phyloP scores from a whole-genome alignment of 805 yeast genomes.

The Monosporozyma unispora region DNA sequence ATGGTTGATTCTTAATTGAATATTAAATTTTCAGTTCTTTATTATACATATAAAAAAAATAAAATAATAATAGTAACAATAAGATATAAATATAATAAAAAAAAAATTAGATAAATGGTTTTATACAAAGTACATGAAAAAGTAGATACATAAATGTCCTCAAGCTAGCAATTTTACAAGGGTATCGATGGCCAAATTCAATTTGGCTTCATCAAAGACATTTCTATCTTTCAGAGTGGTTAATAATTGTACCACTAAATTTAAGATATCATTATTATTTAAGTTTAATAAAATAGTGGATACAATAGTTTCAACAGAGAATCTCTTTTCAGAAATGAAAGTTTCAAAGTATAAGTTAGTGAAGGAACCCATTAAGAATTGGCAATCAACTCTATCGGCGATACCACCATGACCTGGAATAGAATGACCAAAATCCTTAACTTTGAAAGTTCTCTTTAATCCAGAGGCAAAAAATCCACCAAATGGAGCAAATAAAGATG shows the following conservation, averaged over 20 bases:
- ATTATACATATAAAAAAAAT: neutral
- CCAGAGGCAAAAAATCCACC: constrained; percentile 98
- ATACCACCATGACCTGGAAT: constrained; percentile 99
- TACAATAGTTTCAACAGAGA: constrained; percentile 64
- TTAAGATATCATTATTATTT: constrained; percentile 53
- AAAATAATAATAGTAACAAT: neutral
- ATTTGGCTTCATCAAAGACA: constrained; percentile 1
- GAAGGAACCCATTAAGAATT: constrained; percentile 94
- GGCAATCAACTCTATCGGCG: constrained; percentile 96
- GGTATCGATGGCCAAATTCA: neutral
- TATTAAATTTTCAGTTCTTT: neutral
- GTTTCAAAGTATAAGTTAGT: constrained; percentile 88
- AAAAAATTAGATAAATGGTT: neutral
- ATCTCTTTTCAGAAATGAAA: constrained; percentile 65
- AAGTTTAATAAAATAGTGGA: constrained; percentile 70
- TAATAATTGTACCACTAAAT: constrained; percentile 47
- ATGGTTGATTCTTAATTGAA: neutral
- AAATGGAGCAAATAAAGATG: constrained; percentile 94
- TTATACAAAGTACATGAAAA: neutral
- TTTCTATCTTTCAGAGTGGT: constrained; percentile 11
- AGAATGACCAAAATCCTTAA: constrained; percentile 95
- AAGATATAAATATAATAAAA: neutral
- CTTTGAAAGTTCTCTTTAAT: constrained; percentile 90
- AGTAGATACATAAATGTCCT: neutral
- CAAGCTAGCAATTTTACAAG: neutral